phyloP scores from a whole-genome alignment of 331 rosid genomes.

The Dryas integrifolia region DNA sequence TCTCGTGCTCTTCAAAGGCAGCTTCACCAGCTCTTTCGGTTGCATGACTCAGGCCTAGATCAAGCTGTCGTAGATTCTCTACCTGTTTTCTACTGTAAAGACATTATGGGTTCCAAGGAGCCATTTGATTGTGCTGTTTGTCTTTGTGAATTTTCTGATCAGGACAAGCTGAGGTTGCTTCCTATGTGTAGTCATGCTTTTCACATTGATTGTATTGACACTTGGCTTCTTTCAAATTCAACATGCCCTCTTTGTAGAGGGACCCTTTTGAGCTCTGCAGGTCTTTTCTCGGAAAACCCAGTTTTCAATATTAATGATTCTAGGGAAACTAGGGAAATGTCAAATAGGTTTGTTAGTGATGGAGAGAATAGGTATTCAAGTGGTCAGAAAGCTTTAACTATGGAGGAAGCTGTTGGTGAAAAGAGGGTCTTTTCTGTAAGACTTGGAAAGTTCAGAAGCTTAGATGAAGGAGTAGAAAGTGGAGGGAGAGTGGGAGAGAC shows the following conservation, averaged over 20 bases:
- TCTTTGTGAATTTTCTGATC: constrained; percentile 56
- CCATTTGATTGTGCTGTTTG: constrained; percentile 91
- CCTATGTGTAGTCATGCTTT: constrained; percentile 89
- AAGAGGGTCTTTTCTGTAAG: constrained; percentile 71
- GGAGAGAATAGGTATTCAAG: constrained; percentile 38
- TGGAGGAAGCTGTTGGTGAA: constrained; percentile 32
- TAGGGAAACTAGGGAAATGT: constrained; percentile 33
- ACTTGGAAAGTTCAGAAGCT: constrained; percentile 69
- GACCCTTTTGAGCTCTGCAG: constrained; percentile 32
- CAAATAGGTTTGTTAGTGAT: constrained; percentile 27
- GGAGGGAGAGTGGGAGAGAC: constrained; percentile 30
- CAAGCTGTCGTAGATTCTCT: constrained; percentile 66
- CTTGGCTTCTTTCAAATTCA: constrained; percentile 86
- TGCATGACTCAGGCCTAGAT: constrained; percentile 80
- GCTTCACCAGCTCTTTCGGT: constrained; percentile 76
- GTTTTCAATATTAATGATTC: constrained; percentile 27
- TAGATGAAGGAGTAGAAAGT: constrained; percentile 26
- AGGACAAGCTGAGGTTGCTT: constrained; percentile 69
- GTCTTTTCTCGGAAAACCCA: constrained; percentile 35
- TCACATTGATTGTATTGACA: constrained; percentile 73
- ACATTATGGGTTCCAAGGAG: constrained; percentile 57
- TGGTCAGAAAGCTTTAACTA: constrained; percentile 18
- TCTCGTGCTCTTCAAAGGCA: constrained; percentile 64
- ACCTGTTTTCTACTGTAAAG: constrained; percentile 65
- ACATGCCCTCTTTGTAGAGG: constrained; percentile 95